Evolutionary conservation across 306 rosid genomes (phyloP).

Genomic region (Quercus suber): DNA sequence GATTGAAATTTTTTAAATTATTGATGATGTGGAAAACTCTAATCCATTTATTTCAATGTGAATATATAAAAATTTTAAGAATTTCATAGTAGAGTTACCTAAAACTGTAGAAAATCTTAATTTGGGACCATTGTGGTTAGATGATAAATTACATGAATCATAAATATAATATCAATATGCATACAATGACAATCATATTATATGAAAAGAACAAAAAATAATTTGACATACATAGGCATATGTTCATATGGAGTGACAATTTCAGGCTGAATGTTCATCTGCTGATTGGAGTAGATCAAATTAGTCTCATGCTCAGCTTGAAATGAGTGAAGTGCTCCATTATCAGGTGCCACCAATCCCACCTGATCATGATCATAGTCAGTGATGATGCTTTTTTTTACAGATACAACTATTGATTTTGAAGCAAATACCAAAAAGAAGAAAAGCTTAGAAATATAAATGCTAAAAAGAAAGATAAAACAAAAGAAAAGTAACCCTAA

Average conservation of each 20-base stretch:
- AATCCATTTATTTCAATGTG: too few relatives aligned
- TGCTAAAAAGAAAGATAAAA: background rate
- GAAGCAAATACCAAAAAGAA: background rate
- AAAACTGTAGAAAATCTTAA: too few relatives aligned
- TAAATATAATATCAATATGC: background rate
- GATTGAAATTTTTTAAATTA: too few relatives aligned
- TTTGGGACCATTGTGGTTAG: too few relatives aligned
- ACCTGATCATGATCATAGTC: constrained; percentile 1
- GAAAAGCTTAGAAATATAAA: background rate
- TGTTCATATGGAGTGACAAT: background rate
- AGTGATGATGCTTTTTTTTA: background rate
- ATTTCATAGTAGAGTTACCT: too few relatives aligned
- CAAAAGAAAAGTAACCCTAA: background rate
- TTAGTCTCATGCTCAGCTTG: background rate
- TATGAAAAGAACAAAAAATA: background rate
- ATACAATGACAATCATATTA: background rate
- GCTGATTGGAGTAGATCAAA: background rate
- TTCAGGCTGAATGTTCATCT: background rate
- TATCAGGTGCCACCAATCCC: background rate
- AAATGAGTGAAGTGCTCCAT: background rate
- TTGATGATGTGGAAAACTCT: too few relatives aligned
- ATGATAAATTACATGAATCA: too few relatives aligned
- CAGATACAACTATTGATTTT: background rate
- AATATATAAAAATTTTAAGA: too few relatives aligned
- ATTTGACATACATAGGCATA: background rate